A percentile compares a stretch with the other conserved stretches of the same genome.
Conservation (phyloP, 2,329 filamentous ascomycete genomes). For the Fusarium kyushuense region DNA sequence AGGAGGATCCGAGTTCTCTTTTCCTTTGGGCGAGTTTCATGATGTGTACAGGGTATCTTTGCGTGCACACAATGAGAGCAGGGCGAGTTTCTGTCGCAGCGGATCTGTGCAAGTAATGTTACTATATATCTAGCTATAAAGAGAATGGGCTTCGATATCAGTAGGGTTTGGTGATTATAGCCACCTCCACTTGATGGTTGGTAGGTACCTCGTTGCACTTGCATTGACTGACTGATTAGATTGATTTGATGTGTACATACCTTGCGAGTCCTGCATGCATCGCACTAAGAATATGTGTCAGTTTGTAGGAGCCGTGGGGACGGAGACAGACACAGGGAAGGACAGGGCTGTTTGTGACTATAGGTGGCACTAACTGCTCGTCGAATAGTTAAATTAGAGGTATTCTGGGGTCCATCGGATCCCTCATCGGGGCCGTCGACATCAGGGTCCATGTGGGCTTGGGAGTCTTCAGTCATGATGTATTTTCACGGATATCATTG, state of each 20-base stretch:
- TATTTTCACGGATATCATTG: background rate
- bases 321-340: background rate
- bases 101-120: slow-evolving; percentile 46
- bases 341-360: slow-evolving; percentile 3
- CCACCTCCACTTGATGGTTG: slow-evolving; percentile 2
- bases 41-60: slow-evolving; percentile 54
- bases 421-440: slow-evolving; percentile 41
- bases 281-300: slow-evolving; percentile 49
- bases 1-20: slow-evolving; percentile 54
- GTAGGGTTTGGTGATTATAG: background rate
- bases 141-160: background rate
- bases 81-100: slow-evolving; percentile 54
- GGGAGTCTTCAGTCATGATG: slow-evolving; percentile 35
- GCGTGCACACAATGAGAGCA: slow-evolving; percentile 54
- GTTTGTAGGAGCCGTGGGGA: slow-evolving; percentile 6
- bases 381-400: slow-evolving; percentile 38
- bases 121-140: slow-evolving; percentile 23
- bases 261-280: slow-evolving; percentile 52
- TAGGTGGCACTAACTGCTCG: slow-evolving; percentile 43
- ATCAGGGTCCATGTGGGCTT: slow-evolving; percentile 27
- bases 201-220: background rate
- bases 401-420: slow-evolving; percentile 41
- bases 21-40: slow-evolving; percentile 51
- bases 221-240: slow-evolving; percentile 23
- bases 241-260: slow-evolving; percentile 43